phyloP scores from a whole-genome alignment of 192 early-diverging fungal genomes.

The Entomortierella lignicola region DNA sequence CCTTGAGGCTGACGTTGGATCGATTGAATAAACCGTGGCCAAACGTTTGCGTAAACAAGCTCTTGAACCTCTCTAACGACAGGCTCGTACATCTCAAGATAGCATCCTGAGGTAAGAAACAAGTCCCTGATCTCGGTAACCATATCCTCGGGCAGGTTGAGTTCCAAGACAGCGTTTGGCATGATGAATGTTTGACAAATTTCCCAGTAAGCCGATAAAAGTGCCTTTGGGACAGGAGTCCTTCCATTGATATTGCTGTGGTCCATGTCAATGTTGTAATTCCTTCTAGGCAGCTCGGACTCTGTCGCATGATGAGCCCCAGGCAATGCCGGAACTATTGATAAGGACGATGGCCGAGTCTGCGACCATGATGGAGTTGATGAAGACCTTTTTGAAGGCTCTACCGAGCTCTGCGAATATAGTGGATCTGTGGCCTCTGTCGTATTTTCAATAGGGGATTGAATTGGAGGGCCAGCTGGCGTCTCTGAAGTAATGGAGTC shows the following conservation, averaged over 20 bases:
- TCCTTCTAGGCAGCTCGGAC: not conserved
- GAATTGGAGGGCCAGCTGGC: not conserved
- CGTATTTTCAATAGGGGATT: not conserved
- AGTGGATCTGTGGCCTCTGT: not conserved
- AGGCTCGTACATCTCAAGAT: slow-evolving; percentile 50
- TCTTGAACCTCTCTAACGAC: slow-evolving; percentile 32
- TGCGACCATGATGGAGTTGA: not conserved
- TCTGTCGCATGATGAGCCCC: not conserved
- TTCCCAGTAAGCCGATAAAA: slow-evolving; percentile 45
- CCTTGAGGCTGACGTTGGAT: slow-evolving; percentile 24
- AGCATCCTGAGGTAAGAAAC: slow-evolving; percentile 20
- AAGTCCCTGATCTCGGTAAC: slow-evolving; percentile 21
- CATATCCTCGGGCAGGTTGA: slow-evolving; percentile 17
- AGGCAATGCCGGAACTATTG: not conserved
- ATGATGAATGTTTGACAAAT: slow-evolving; percentile 39
- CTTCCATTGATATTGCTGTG: not conserved
- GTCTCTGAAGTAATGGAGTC: not conserved
- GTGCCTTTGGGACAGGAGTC: slow-evolving; percentile 27
- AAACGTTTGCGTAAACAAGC: slow-evolving; percentile 46
- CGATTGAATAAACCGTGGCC: slow-evolving; percentile 42
- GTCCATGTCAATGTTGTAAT: not conserved
- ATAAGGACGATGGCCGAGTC: not conserved
- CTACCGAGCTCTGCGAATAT: no score
- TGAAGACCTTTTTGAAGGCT: not conserved
- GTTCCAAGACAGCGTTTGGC: slow-evolving; percentile 25